phyloP scores from a whole-genome alignment of 352 stramenopile species.

The Pythium aristosporum region DNA sequence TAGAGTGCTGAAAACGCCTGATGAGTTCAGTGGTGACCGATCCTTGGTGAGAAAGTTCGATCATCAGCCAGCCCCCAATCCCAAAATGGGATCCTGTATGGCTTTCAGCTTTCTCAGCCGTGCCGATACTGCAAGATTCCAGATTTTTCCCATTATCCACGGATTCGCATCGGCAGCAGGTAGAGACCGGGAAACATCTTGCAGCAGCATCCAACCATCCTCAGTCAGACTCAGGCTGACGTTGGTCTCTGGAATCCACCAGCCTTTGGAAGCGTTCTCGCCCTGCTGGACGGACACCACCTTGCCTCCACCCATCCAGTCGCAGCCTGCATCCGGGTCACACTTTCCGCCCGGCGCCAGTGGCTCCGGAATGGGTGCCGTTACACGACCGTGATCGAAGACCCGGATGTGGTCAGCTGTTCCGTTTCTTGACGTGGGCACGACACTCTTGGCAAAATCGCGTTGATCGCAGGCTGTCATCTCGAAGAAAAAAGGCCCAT shows the following conservation, averaged over 20 bases:
- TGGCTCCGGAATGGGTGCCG: too few species aligned
- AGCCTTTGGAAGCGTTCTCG: neutral
- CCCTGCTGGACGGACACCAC: neutral
- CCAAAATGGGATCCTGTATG: too few species aligned
- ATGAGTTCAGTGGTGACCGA: neutral
- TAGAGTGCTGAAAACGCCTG: neutral
- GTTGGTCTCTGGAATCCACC: neutral
- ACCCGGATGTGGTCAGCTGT: constrained; percentile 21
- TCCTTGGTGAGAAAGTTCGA: neutral
- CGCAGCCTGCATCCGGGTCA: neutral
- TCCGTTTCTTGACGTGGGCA: constrained; percentile 10
- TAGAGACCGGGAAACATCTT: neutral
- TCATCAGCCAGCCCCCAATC: neutral
- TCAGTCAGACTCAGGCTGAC: too few species aligned
- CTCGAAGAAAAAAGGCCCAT: too few species aligned
- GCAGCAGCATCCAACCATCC: too few species aligned
- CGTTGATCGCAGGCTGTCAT: too few species aligned
- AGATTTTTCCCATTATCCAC: too few species aligned
- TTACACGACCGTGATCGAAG: too few species aligned
- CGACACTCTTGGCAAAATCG: constrained; percentile 10
- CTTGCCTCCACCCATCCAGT: neutral
- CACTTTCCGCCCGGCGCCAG: neutral
- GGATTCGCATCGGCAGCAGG: too few species aligned
- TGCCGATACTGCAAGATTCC: too few species aligned
- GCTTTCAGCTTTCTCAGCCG: neutral